phyloP scores from a whole-genome alignment of 495 filamentous ascomycete genomes.

The Endocarpon pusillum region DNA sequence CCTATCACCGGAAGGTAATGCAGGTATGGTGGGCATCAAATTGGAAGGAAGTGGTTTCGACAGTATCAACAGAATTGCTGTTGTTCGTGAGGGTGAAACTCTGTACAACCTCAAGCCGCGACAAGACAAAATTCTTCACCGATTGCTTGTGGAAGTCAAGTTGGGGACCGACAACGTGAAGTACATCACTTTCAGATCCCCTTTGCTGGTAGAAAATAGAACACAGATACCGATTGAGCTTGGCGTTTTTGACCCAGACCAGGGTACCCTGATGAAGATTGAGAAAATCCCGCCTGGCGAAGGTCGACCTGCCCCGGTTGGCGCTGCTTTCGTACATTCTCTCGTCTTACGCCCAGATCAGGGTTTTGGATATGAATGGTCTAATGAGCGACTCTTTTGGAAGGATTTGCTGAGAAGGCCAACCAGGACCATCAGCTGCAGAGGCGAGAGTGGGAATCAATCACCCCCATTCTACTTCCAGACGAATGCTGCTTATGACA shows the following conservation, averaged over 20 bases:
- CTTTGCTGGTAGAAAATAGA: conserved; percentile 90
- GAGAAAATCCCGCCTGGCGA: conserved; percentile 94
- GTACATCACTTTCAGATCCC: conserved; percentile 90
- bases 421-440: conserved; percentile 70
- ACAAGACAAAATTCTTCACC: conserved; percentile 70
- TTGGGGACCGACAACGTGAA: conserved; percentile 88
- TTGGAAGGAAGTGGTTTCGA: conserved; percentile 92
- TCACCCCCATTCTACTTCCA: conserved; percentile 90
- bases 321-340: conserved; percentile 78
- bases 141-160: conserved; percentile 79
- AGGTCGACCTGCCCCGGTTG: conserved; percentile 77
- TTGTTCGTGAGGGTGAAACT: conserved; percentile 85
- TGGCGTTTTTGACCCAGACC: conserved; percentile 76
- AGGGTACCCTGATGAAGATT: conserved; percentile 87
- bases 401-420: conserved; percentile 72
- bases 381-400: conserved; percentile 75
- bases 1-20: conserved; percentile 62
- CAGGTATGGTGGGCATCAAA: conserved; percentile 59
- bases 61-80: conserved; percentile 66
- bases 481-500: conserved; percentile 67
- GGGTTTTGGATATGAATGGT: conserved; percentile 94
- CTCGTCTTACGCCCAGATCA: conserved; percentile 86
- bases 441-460: conserved; percentile 61
- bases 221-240: conserved; percentile 93
- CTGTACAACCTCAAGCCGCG: conserved; percentile 72